A percentile compares a stretch with the other conserved stretches of the same genome.
Evolutionary conservation across 495 filamentous ascomycete species (phyloP).

Genomic region (Terfezia boudieri): DNA sequence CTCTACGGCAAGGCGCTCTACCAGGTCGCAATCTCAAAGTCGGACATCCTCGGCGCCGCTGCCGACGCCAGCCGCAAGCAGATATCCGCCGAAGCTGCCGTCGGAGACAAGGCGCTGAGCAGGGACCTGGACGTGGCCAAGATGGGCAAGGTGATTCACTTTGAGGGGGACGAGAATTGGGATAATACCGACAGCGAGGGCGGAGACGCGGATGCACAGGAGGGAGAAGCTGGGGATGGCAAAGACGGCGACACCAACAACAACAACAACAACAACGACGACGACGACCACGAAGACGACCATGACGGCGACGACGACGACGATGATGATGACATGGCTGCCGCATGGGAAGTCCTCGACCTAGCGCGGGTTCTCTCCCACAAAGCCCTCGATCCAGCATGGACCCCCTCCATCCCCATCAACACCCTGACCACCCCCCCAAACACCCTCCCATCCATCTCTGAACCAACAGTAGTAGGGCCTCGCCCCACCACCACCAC

Average conservation of each 20-base stretch:
- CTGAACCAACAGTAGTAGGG: no score
- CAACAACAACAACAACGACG: not conserved
- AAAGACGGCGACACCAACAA: conserved; percentile 19
- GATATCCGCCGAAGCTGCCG: conserved; percentile 8
- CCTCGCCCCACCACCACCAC: no score
- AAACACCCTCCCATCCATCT: not conserved
- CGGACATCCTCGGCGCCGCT: conserved; percentile 74
- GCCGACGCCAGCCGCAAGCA: conserved; percentile 22
- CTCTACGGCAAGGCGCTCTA: conserved; percentile 82
- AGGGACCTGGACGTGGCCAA: conserved; percentile 10
- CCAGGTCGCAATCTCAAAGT: conserved; percentile 79
- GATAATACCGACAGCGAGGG: conserved; percentile 13
- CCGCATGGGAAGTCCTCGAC: conserved; percentile 81
- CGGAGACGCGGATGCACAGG: conserved; percentile 4
- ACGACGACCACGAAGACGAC: conserved; percentile 29
- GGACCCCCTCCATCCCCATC: not conserved
- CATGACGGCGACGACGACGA: conserved; percentile 35
- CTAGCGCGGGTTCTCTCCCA: conserved; percentile 61
- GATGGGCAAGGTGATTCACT: conserved; percentile 83
- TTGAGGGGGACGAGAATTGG: conserved; percentile 22
- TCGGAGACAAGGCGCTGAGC: conserved; percentile 4
- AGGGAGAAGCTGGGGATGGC: not conserved
- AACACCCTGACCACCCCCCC: not conserved
- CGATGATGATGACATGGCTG: conserved; percentile 75
- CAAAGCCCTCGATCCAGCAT: conserved; percentile 27